Percentiles rank a stretch among this genome's conserved stretches.
Evolutionary conservation across 495 filamentous ascomycete species (phyloP).

Genomic region (Penicillium samsonianum): DNA sequence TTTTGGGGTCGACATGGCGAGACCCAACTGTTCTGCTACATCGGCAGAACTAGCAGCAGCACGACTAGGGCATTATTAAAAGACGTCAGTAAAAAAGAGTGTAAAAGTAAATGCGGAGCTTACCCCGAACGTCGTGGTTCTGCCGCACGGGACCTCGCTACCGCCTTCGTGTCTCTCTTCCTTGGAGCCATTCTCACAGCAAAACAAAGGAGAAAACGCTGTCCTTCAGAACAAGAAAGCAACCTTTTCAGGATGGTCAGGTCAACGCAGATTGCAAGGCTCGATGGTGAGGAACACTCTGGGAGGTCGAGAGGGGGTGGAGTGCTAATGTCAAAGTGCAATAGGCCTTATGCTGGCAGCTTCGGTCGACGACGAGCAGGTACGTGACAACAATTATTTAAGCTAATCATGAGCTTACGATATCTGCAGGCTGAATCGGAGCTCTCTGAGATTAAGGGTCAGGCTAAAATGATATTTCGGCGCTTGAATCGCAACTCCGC

Average conservation of each 20-base stretch:
- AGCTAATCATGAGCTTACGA: neutral
- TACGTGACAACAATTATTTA: slow-evolving; percentile 27
- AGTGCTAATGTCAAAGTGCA: slow-evolving; percentile 32
- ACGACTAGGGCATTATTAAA: slow-evolving; percentile 26
- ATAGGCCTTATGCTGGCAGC: slow-evolving; percentile 91
- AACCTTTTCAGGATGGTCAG: slow-evolving; percentile 70
- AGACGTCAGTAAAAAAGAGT: slow-evolving; percentile 7
- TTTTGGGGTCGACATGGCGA: slow-evolving; percentile 21
- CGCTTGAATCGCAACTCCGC: slow-evolving; percentile 84
- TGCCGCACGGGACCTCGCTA: slow-evolving; percentile 30
- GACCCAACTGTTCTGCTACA: slow-evolving; percentile 23
- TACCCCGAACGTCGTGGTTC: slow-evolving; percentile 22
- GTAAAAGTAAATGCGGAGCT: slow-evolving; percentile 18
- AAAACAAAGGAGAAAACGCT: slow-evolving; percentile 18
- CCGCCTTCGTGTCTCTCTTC: slow-evolving; percentile 34
- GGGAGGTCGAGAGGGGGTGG: slow-evolving; percentile 1
- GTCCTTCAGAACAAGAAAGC: neutral
- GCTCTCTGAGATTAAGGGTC: slow-evolving; percentile 83
- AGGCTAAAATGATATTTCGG: slow-evolving; percentile 87
- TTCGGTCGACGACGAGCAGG: slow-evolving; percentile 88
- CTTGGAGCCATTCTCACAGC: slow-evolving; percentile 36
- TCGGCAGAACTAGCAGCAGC: slow-evolving; percentile 19
- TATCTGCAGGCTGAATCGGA: slow-evolving; percentile 63
- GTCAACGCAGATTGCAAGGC: slow-evolving; percentile 89
- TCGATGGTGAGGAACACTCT: slow-evolving; percentile 69